Percentiles rank a stretch among this genome's conserved stretches.
Evolutionary conservation across 495 filamentous ascomycete species (phyloP).

Genomic region (Podospora tetraspora): DNA sequence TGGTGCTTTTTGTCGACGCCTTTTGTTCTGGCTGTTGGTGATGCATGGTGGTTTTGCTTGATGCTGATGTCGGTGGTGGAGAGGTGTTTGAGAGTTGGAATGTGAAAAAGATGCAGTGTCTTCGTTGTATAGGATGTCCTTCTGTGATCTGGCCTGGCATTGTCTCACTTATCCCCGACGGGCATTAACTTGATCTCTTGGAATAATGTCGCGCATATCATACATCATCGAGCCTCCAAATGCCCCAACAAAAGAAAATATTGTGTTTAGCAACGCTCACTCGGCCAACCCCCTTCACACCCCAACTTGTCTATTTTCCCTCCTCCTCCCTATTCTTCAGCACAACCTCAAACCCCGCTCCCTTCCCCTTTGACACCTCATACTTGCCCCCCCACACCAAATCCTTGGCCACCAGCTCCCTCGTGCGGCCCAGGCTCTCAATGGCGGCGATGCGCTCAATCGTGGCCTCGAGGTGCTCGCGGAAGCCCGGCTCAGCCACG

Average conservation of each 20-base stretch:
- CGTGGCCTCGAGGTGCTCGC: conserved; percentile 74
- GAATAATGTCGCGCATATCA: background rate
- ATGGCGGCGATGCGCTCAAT: conserved; percentile 80
- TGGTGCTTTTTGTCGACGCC: background rate
- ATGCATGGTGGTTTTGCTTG: background rate
- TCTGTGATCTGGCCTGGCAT: background rate
- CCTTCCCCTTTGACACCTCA: conserved; percentile 47
- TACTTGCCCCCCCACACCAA: conserved; percentile 72
- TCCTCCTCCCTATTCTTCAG: conserved; percentile 20
- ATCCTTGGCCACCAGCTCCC: conserved; percentile 85
- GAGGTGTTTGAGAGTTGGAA: too few relatives aligned
- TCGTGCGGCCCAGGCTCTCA: conserved; percentile 85
- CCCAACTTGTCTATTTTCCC: background rate
- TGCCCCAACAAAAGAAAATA: background rate
- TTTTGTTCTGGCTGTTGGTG: background rate
- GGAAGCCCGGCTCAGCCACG: conserved; percentile 65
- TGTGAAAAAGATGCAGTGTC: too few relatives aligned
- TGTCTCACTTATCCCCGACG: background rate
- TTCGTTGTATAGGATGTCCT: too few relatives aligned
- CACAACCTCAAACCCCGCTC: conserved; percentile 22
- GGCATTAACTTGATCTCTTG: background rate
- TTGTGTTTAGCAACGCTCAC: background rate
- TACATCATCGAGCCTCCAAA: background rate
- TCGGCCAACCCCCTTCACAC: background rate
- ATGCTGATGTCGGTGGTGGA: background rate